Percentiles rank a stretch among this genome's conserved stretches.
Conservation (phyloP, 306 rosid genomes). For the Erythrophleum fordii region DNA sequence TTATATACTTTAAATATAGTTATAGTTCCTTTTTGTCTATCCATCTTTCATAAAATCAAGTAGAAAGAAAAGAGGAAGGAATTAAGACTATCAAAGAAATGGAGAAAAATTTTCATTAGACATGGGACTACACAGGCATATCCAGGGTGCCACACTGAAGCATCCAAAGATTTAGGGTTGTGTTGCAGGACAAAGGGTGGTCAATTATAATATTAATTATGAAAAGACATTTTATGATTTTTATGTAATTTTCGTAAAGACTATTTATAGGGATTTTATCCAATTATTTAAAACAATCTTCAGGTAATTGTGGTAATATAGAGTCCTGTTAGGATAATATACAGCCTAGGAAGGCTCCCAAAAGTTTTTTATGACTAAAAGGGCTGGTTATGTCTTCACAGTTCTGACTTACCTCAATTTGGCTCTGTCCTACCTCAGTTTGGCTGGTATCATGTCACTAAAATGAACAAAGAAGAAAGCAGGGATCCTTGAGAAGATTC, state of each 20-base stretch:
- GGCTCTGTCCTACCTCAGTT: neutral
- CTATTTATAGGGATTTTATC: too few species aligned
- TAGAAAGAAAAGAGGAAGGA: slow-evolving; percentile 8
- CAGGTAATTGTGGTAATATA: too few species aligned
- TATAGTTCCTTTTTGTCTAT: slow-evolving; percentile 1
- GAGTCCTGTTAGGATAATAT: too few species aligned
- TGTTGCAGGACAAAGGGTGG: neutral
- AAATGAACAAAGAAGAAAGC: neutral
- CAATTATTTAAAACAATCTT: too few species aligned
- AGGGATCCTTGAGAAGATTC: neutral
- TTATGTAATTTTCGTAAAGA: too few species aligned
- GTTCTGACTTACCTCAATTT: too few species aligned
- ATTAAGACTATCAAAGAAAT: neutral
- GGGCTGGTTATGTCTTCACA: too few species aligned
- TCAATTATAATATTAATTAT: neutral
- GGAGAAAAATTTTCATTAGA: neutral
- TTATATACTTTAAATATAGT: neutral
- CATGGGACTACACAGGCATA: neutral
- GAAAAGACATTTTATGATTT: neutral
- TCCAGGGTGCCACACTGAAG: neutral
- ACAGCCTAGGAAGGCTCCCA: too few species aligned
- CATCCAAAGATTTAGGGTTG: neutral
- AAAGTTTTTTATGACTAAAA: too few species aligned
- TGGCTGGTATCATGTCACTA: neutral
- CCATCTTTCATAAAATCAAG: neutral